A percentile compares a stretch with the other conserved stretches of the same genome.
These are phyloP conservation scores for Exutisphaerella laricina DNA, from an alignment of 2,329 filamentous ascomycete species.

Conservation along the genomic window DNA sequence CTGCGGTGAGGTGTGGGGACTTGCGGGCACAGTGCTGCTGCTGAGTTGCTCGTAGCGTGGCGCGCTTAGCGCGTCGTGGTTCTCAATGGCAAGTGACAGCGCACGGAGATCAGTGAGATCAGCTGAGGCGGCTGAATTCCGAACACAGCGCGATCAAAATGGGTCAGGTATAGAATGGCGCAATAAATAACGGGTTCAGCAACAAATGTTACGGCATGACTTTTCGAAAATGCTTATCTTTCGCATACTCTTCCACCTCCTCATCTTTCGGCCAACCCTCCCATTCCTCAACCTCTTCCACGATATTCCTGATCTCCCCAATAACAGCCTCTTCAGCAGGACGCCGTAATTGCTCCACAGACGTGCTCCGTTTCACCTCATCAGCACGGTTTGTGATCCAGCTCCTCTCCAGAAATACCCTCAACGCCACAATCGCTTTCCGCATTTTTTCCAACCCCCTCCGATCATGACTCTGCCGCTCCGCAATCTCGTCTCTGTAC, in stretches of 20 bases:
- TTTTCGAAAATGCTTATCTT: constrained; percentile 9
- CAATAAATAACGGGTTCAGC: too few species aligned
- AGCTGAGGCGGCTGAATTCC: too few species aligned
- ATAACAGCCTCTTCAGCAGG: constrained; percentile 18
- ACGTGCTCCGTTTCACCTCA: neutral
- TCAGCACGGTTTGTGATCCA: constrained; percentile 16
- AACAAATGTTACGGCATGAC: too few species aligned
- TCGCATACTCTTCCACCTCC: constrained; percentile 34
- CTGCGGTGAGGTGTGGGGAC: too few species aligned
- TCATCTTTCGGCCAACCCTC: constrained; percentile 41
- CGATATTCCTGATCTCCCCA: constrained; percentile 18
- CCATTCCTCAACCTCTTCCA: constrained; percentile 37
- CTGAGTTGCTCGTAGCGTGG: too few species aligned
- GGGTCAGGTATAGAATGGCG: too few species aligned
- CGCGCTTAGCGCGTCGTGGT: too few species aligned
- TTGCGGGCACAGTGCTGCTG: too few species aligned
- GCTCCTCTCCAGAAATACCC: constrained; percentile 39
- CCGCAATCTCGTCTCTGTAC: constrained; percentile 39
- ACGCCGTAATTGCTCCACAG: constrained; percentile 12
- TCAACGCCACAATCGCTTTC: constrained; percentile 36
- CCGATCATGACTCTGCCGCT: constrained; percentile 25
- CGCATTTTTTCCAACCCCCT: constrained; percentile 33
- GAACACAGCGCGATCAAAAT: too few species aligned
- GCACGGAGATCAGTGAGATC: too few species aligned
- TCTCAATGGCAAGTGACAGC: too few species aligned